phyloP scores from a whole-genome alignment of 768 basidiomycete species.

The Leccinellum rugosiceps region DNA sequence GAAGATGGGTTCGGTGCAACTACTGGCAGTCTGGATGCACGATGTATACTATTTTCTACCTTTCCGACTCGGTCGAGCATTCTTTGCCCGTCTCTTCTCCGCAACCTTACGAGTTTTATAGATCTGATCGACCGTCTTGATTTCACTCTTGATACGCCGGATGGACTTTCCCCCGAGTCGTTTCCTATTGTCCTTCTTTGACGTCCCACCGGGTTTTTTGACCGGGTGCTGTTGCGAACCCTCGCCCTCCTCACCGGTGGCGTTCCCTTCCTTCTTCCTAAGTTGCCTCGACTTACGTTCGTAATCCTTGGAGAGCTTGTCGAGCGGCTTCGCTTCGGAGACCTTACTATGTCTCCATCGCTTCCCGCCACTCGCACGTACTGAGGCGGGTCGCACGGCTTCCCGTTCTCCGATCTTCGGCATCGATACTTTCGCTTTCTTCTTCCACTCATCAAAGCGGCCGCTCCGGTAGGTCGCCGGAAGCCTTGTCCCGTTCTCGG shows the following conservation, averaged over 20 bases:
- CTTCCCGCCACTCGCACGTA: slow-evolving; percentile 41
- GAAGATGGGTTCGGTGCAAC: not conserved
- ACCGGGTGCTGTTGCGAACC: slow-evolving; percentile 15
- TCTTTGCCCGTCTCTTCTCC: slow-evolving; percentile 72
- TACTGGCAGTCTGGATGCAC: slow-evolving; percentile 2
- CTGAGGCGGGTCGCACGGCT: slow-evolving; percentile 36
- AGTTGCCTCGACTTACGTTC: slow-evolving; percentile 66
- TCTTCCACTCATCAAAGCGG: slow-evolving; percentile 93
- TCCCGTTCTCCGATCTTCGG: slow-evolving; percentile 86
- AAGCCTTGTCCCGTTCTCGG: slow-evolving; percentile 87
- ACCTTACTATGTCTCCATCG: slow-evolving; percentile 74
- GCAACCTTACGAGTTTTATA: slow-evolving; percentile 64
- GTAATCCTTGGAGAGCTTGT: slow-evolving; percentile 69
- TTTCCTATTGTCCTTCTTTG: slow-evolving; percentile 34
- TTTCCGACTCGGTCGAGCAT: slow-evolving; percentile 63
- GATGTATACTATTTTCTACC: slow-evolving; percentile 24
- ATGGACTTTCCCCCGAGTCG: slow-evolving; percentile 59
- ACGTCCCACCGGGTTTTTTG: slow-evolving; percentile 29
- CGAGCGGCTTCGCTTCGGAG: slow-evolving; percentile 66
- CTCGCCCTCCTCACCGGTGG: slow-evolving; percentile 24
- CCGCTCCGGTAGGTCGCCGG: slow-evolving; percentile 93
- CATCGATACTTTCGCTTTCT: slow-evolving; percentile 65
- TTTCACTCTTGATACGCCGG: slow-evolving; percentile 71
- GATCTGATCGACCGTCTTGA: slow-evolving; percentile 86
- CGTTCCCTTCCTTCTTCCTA: slow-evolving; percentile 51